Evolutionary conservation across 306 rosid genomes (phyloP).

Genomic region (Cicer judaicum): DNA sequence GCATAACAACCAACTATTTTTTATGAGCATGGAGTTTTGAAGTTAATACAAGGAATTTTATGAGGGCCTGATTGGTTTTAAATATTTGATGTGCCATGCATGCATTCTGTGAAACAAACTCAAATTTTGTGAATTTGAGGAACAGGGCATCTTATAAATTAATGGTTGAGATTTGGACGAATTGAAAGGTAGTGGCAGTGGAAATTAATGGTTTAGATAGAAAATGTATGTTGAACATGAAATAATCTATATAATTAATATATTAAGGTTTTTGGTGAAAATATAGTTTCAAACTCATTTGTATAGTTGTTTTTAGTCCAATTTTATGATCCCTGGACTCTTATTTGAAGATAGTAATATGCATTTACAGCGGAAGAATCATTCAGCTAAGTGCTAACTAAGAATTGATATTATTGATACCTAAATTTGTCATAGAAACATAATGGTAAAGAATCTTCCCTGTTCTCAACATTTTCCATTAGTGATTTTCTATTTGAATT

Average conservation of each 20-base stretch:
- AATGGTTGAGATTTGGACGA: constrained; percentile 13
- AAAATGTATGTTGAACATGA: too few relatives aligned
- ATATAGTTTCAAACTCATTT: too few relatives aligned
- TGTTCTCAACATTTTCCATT: not conserved
- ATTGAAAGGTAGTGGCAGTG: not conserved
- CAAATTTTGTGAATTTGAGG: not conserved
- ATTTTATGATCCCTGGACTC: too few relatives aligned
- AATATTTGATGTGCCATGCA: not conserved
- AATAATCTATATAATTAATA: too few relatives aligned
- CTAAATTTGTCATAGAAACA: not conserved
- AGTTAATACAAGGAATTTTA: not conserved
- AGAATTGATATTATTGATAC: constrained; percentile 2
- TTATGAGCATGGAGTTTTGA: not conserved
- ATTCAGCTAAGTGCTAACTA: not conserved
- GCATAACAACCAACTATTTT: not conserved
- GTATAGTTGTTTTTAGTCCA: too few relatives aligned
- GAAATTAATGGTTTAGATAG: too few relatives aligned
- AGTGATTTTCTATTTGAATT: constrained; percentile 21
- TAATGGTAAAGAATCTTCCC: not conserved
- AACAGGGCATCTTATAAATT: not conserved
- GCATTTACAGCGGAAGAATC: not conserved
- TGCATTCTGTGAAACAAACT: not conserved
- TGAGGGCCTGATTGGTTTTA: constrained; percentile 18
- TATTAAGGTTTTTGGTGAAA: too few relatives aligned
- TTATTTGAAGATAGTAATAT: too few relatives aligned